A percentile compares a stretch with the other conserved stretches of the same genome.
Conservation (phyloP, 2,329 filamentous ascomycete species). For the Hypoxylon sp. region DNA sequence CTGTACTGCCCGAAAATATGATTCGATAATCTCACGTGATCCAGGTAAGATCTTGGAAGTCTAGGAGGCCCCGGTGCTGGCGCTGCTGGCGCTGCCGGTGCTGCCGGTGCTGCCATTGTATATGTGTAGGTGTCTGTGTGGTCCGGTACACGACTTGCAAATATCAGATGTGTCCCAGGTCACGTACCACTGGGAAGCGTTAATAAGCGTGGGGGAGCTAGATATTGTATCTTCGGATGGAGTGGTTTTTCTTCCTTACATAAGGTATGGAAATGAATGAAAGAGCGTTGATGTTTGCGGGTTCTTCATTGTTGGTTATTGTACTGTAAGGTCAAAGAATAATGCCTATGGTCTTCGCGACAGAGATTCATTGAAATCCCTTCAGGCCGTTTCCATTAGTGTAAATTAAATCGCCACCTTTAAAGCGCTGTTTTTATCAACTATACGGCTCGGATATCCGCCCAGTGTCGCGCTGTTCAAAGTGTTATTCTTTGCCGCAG, state of each 20-base stretch:
- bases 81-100: neutral
- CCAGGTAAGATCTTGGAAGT: neutral
- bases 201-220: neutral
- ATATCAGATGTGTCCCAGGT: neutral
- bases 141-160: neutral
- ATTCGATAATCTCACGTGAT: neutral
- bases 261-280: neutral
- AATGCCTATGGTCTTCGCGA: neutral
- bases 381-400: neutral
- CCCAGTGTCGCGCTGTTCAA: no score
- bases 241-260: neutral
- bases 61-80: no score
- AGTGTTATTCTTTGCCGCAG: no score
- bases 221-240: neutral
- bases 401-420: neutral
- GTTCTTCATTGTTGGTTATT: neutral
- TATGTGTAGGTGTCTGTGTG: neutral
- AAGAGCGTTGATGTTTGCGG: neutral
- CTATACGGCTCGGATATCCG: no score
- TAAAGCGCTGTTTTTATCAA: neutral
- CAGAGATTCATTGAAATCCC: neutral
- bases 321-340: neutral
- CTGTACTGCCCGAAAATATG: neutral
- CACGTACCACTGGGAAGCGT: neutral
- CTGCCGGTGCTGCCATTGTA: neutral